phyloP scores from a whole-genome alignment of 208 protist genomes.

The Borovskyia barvae region DNA sequence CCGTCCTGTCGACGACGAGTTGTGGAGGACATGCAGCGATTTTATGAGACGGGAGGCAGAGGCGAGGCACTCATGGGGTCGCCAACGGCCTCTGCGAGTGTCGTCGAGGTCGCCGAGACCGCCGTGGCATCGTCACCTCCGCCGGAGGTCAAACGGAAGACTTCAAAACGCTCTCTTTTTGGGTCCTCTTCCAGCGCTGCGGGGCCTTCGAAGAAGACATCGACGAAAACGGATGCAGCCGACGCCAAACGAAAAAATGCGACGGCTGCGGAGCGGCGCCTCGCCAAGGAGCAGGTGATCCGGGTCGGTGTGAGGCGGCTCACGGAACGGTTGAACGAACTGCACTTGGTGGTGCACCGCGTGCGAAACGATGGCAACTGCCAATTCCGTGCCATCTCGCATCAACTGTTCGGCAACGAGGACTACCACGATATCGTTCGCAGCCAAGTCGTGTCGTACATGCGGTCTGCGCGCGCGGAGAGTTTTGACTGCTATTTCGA shows the following conservation, averaged over 20 bases:
- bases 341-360: conserved; percentile 51
- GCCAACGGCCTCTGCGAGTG: too few species aligned
- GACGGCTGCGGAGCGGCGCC: conserved; percentile 8
- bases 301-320: conserved; percentile 56
- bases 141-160: too few species aligned
- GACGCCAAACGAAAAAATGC: conserved; percentile 8
- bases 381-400: conserved; percentile 83
- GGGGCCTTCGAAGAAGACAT: conserved; percentile 16
- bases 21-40: conserved; percentile 28
- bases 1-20: conserved; percentile 23
- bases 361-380: conserved; percentile 89
- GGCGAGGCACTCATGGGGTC: too few species aligned
- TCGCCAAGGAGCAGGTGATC: conserved; percentile 60
- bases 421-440: conserved; percentile 80
- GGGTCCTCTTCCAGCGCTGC: too few species aligned
- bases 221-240: conserved; percentile 5
- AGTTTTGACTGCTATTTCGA: conserved; percentile 85
- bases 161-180: too few species aligned
- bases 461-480: conserved; percentile 59
- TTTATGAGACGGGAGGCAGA: conserved; percentile 6
- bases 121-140: too few species aligned
- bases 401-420: conserved; percentile 84
- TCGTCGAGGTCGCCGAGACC: too few species aligned
- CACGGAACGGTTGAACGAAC: conserved; percentile 48
- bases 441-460: conserved; percentile 77